Evolutionary conservation across 163 green algal genomes (phyloP), one percentile per base, ranked within the genome.

Genomic region (Volvox carteri): DNA sequence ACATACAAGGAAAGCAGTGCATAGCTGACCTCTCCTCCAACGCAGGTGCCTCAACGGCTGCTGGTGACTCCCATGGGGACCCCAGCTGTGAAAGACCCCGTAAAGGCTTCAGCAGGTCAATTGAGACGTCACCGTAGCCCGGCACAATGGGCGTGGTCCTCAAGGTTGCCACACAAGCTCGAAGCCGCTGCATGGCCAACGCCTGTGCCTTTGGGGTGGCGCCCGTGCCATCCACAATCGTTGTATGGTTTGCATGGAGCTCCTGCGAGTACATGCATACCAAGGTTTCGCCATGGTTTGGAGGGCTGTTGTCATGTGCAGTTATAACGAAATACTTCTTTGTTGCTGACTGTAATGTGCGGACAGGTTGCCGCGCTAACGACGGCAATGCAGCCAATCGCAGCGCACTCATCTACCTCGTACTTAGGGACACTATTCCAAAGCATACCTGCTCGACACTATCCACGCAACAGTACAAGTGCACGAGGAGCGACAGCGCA

Each of bases 391-490:
- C n/a, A n/a, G n/a, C n/a, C n/a, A n/a, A n/a, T n/a, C n/a, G n/a
- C n/a, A n/a, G n/a, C n/a, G n/a, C n/a, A n/a, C n/a, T n/a, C n/a
- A n/a, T n/a, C n/a, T n/a, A n/a, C n/a, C n/a, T n/a, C n/a, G n/a
- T n/a, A n/a, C n/a, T n/a, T n/a, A n/a, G n/a, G n/a, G n/a, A n/a
- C n/a, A n/a, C n/a, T n/a, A n/a, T n/a, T n/a, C n/a, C n/a, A n/a
- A n/a, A n/a, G n/a, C 37, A 1, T 50, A 87, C 81, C 62, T 87
- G 81, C 33, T 87, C 81, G 11, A 50, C 62, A 1, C 16, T 72
- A 21, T 87, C 81, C 23, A 79, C 65, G 35, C 21, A 72, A 46
- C 81, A 87, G 81, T 73, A 87, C 65, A 87, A 48, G 33, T 87
- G 33, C 8, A 87, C 35, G 5, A 87, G 48, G n/a, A 79, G n/a